phyloP scores from a whole-genome alignment of 768 basidiomycete species.

The Collybiopsis luxurians region DNA sequence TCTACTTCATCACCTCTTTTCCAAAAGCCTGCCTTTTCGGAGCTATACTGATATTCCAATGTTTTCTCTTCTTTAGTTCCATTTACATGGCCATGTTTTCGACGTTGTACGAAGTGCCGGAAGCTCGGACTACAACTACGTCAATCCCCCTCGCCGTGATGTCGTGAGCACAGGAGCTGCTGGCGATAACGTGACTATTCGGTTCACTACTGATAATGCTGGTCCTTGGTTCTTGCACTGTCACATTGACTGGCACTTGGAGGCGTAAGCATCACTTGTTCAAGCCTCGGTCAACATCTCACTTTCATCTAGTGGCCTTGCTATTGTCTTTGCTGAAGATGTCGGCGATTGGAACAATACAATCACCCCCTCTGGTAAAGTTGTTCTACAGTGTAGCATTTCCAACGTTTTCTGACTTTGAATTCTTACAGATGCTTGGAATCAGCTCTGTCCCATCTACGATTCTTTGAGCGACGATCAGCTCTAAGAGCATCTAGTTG shows the following conservation, averaged over 20 bases:
- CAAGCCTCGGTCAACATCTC: neutral
- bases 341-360: constrained; percentile 2
- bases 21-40: too few species aligned
- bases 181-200: constrained; percentile 38
- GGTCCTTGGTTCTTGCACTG: constrained; percentile 22
- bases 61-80: neutral
- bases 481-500: too few species aligned
- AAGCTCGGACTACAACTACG: constrained; percentile 34
- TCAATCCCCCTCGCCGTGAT: constrained; percentile 52
- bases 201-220: constrained; percentile 50
- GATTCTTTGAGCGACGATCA: constrained; percentile 17
- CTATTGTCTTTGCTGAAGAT: constrained; percentile 26
- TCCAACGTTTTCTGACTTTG: neutral
- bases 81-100: constrained; percentile 37
- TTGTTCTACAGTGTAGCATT: neutral
- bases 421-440: constrained; percentile 14
- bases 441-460: constrained; percentile 34
- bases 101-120: constrained; percentile 43
- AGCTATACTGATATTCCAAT: too few species aligned
- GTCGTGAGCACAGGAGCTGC: constrained; percentile 31
- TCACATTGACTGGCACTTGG: constrained; percentile 55
- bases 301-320: constrained; percentile 17
- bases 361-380: constrained; percentile 11
- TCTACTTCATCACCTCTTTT: neutral
- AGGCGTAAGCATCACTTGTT: constrained; percentile 21